Evolutionary conservation across 441 rosid genomes (phyloP).

Genomic region (Pelargonium australe): DNA sequence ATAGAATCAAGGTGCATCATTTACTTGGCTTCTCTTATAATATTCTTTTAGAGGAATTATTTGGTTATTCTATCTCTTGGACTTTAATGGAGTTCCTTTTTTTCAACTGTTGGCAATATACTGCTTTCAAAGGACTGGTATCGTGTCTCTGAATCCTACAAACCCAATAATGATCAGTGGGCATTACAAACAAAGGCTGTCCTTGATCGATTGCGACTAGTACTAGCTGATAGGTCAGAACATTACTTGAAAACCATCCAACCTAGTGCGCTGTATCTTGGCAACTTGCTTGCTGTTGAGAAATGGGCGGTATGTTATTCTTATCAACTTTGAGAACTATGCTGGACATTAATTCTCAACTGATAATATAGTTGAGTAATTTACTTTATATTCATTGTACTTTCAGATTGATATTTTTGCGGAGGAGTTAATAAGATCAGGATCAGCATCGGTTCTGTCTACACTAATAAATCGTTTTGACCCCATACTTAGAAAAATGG

Average conservation of each 20-base stretch:
- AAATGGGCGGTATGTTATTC: conserved; percentile 45
- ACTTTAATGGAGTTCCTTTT: conserved; percentile 13
- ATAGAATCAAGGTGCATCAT: not conserved
- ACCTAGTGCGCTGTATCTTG: conserved; percentile 64
- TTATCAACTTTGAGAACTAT: conserved; percentile 13
- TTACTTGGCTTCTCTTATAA: not conserved
- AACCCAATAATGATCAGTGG: conserved; percentile 55
- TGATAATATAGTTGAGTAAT: conserved; percentile 1
- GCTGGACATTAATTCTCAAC: conserved; percentile 7
- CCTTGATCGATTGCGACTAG: conserved; percentile 59
- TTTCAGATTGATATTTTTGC: conserved; percentile 57
- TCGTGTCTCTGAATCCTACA: conserved; percentile 42
- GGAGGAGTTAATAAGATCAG: conserved; percentile 64
- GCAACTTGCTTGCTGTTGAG: conserved; percentile 53
- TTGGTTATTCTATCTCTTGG: conserved; percentile 20
- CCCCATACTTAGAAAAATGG: conserved; percentile 54
- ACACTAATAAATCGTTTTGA: conserved; percentile 50
- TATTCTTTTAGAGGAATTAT: not conserved
- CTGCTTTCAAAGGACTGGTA: conserved; percentile 51
- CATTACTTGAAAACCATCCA: conserved; percentile 48
- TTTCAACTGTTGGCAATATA: conserved; percentile 16
- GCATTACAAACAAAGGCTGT: conserved; percentile 72
- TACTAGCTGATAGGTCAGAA: conserved; percentile 58
- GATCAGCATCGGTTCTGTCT: conserved; percentile 57
- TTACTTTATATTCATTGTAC: conserved; percentile 15